phyloP scores from a whole-genome alignment of 202 grass and related monocot genomes.

The Panicum hallii region DNA sequence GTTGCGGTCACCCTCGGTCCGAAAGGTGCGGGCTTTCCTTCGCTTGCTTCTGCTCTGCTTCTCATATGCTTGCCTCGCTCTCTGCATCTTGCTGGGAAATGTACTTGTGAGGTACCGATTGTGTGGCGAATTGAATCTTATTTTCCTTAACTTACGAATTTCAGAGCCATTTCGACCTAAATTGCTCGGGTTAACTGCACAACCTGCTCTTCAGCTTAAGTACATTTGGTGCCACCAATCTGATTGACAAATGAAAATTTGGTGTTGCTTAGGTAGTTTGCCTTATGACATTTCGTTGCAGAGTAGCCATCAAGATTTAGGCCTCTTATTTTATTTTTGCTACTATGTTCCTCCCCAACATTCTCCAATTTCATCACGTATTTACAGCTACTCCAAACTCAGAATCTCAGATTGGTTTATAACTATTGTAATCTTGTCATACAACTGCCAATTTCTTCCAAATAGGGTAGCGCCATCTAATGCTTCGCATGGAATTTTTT shows the following conservation, averaged over 20 bases:
- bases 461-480: background rate
- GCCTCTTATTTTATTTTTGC: background rate
- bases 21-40: slow-evolving; percentile 58
- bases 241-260: background rate
- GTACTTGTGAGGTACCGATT: background rate
- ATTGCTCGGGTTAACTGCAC: background rate
- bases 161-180: background rate
- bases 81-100: background rate
- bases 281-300: background rate
- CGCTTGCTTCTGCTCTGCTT: background rate
- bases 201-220: background rate
- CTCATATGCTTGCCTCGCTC: background rate
- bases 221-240: background rate
- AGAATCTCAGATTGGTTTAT: background rate
- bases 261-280: background rate
- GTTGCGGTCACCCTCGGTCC: slow-evolving; percentile 88
- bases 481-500: background rate
- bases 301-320: background rate
- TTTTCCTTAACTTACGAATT: background rate
- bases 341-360: background rate
- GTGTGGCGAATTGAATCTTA: background rate
- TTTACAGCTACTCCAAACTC: background rate
- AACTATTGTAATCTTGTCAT: background rate
- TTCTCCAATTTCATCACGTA: background rate
- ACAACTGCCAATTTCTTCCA: background rate